Evolutionary conservation across 2,329 filamentous ascomycete species (phyloP).

Genomic region (Emmonsia crescens): DNA sequence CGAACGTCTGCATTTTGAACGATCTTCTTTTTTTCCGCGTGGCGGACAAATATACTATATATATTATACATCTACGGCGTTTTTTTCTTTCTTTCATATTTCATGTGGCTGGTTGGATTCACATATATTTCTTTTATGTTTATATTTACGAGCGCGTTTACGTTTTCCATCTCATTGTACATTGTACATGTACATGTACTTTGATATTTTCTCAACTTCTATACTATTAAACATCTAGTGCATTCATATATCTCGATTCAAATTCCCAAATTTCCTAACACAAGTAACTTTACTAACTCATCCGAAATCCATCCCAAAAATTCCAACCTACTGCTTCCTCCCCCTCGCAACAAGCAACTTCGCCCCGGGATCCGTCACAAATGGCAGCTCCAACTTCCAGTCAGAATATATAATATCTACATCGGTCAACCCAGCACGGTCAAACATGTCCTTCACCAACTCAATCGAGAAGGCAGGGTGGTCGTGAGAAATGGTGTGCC

Average conservation of each 20-base stretch:
- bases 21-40: background rate
- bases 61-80: background rate
- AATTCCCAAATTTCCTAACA: background rate
- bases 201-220: background rate
- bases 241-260: too few species aligned
- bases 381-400: conserved; percentile 7
- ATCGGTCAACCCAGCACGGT: conserved; percentile 2
- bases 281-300: background rate
- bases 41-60: too few species aligned
- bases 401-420: conserved; percentile 9
- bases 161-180: background rate
- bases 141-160: background rate
- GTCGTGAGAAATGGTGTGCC: conserved; percentile 10
- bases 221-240: too few species aligned
- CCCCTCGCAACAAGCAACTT: conserved; percentile 12
- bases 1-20: background rate
- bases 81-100: background rate
- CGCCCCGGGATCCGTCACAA: conserved; percentile 7
- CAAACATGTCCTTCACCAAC: conserved; percentile 6
- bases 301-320: background rate
- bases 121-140: background rate
- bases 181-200: background rate
- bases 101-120: background rate
- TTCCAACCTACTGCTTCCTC: conserved; percentile 5
- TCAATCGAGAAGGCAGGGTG: conserved; percentile 8